Evolutionary conservation across 176 grass and related monocot species (phyloP).

Genomic region (Aegilops umbellulata): DNA sequence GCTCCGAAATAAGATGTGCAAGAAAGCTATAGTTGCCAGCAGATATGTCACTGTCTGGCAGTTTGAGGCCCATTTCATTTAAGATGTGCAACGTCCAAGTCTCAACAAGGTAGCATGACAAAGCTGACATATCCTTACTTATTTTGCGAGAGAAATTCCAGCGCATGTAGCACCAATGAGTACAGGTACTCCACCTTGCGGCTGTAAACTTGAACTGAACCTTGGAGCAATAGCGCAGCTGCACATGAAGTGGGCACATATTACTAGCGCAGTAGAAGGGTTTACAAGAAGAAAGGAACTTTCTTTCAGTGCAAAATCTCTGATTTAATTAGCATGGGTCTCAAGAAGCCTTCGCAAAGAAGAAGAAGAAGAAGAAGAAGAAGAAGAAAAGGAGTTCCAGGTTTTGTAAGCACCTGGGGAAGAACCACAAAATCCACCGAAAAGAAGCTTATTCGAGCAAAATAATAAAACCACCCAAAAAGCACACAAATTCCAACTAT

Average conservation of each 20-base stretch:
- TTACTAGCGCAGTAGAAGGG: background rate
- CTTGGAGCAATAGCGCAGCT: constrained; percentile 90
- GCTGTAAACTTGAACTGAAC: constrained; percentile 92
- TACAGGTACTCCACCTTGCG: constrained; percentile 96
- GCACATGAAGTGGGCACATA: constrained; percentile 24
- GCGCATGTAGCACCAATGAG: constrained; percentile 70
- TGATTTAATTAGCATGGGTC: background rate
- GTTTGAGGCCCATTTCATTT: constrained; percentile 15
- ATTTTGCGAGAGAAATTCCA: constrained; percentile 90
- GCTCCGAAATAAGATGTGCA: background rate
- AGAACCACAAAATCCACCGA: background rate
- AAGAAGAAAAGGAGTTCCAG: background rate
- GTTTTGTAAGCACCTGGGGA: background rate
- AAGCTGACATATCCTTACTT: constrained; percentile 53
- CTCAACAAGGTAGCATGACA: constrained; percentile 7
- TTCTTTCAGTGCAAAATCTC: background rate
- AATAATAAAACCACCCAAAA: background rate
- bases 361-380: background rate
- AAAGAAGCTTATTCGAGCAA: background rate
- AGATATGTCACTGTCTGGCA: background rate
- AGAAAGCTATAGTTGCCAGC: background rate
- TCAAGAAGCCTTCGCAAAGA: background rate
- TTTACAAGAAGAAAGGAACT: constrained; percentile 17
- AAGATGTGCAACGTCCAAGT: background rate
- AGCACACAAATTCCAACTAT: background rate